Base-by-base conservation (phyloP, 2,329 filamentous ascomycete species). In the Colletotrichum sp. region DNA sequence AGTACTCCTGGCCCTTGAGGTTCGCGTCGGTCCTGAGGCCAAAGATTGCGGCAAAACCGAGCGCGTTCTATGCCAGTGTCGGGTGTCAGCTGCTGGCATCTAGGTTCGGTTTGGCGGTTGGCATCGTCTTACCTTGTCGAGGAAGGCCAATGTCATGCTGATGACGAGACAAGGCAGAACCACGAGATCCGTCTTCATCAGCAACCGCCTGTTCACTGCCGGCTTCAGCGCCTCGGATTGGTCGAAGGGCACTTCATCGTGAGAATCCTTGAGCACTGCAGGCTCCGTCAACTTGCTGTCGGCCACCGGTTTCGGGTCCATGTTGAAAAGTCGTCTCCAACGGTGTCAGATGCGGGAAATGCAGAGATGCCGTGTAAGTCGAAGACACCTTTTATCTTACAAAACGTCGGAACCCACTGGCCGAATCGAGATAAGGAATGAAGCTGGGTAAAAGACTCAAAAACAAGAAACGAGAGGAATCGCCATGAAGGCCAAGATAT, bases 1-100 rank as follows among this genome's bases (percentile, higher is more conserved):
- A 91, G 82, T 92, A 92, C 75, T 92, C 86, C 71, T 88, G 86
- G 2, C 89, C 90, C 0, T 82, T 86, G 18, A 92, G 86, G 61
- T 86, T 77, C 3, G 87, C 86, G 78, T 92, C 90, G 26, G 84
- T 78, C 55, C 86, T 83, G 7, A 92, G 81, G 26, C 89, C 90
- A 75, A 90, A 92, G 7, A 90, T 87, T 12, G 90, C 89, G 43
- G 88, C 89, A 74, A 90, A 92, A 28, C 75, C 75, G 6, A 77
- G 60, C 26, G 75, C 75, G 59, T 77, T 77, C 75, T 77, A 36
- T 24, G 10, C n/a, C 43, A 21, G 7, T 13, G 16, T 28, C 5
- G 15, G 10, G 13, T 24, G 69, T 75, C 59, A 73, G 69, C 32
- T 28, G 12, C 18, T 30, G 13, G 36, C 16, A 59, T 30, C 4